Evolutionary conservation across 306 rosid species (phyloP).

Genomic region (Cyamopsis tetragonoloba): DNA sequence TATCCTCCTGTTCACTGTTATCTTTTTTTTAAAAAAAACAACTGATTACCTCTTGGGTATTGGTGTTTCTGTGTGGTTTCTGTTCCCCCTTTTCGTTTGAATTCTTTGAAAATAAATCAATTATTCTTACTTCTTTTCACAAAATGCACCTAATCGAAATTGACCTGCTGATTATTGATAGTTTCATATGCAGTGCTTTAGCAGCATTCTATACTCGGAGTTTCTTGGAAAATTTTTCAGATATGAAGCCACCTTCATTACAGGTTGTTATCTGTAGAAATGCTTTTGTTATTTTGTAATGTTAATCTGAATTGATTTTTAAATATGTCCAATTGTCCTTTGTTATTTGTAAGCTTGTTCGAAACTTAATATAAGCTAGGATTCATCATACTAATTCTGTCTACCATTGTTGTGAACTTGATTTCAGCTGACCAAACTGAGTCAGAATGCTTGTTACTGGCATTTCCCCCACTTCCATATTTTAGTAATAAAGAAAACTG

Average conservation of each 20-base stretch:
- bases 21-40: too few relatives aligned
- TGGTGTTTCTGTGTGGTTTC: constrained; percentile 7
- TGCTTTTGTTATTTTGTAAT: constrained; percentile 16
- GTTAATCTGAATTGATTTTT: constrained; percentile 13
- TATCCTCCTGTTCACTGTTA: neutral
- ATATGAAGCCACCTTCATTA: constrained; percentile 79
- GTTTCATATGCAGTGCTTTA: constrained; percentile 68
- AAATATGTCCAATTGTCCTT: neutral
- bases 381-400: constrained; percentile 6
- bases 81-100: neutral
- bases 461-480: neutral
- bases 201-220: constrained; percentile 95
- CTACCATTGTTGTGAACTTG: constrained; percentile 4
- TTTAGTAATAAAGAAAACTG: neutral
- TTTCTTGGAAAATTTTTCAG: constrained; percentile 72
- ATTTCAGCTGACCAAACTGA: neutral
- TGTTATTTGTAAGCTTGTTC: neutral
- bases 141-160: constrained; percentile 11
- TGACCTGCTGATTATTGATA: constrained; percentile 19
- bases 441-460: neutral
- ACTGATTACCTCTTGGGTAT: neutral
- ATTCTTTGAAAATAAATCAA: neutral
- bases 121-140: neutral
- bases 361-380: constrained; percentile 14
- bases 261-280: constrained; percentile 59